Evolutionary conservation across 2,329 filamentous ascomycete genomes (phyloP).

Genomic region (Colletotrichum acutatum): DNA sequence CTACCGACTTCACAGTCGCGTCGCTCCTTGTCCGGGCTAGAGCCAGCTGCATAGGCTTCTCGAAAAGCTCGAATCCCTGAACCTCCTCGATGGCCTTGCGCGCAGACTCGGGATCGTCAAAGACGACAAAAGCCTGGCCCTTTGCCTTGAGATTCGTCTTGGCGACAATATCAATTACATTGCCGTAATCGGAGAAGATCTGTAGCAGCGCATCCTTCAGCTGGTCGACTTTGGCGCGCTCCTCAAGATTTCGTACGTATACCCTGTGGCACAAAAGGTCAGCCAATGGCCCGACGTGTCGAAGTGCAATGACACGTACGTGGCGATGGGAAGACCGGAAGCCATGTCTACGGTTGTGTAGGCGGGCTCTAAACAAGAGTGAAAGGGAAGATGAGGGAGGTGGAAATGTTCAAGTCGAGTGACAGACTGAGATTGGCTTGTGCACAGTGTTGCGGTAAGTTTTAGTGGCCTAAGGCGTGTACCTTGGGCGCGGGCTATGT

Average conservation of each 20-base stretch:
- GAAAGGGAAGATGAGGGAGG: not conserved
- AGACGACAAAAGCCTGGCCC: conserved; percentile 96
- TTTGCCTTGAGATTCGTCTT: conserved; percentile 93
- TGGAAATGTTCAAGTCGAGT: not conserved
- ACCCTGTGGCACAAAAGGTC: conserved; percentile 58
- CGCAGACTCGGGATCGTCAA: conserved; percentile 83
- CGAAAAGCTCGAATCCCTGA: conserved; percentile 92
- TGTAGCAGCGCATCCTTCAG: conserved; percentile 78
- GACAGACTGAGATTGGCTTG: not conserved
- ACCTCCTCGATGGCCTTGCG: conserved; percentile 85
- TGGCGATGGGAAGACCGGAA: conserved; percentile 64
- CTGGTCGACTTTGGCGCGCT: conserved; percentile 84
- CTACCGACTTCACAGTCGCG: conserved; percentile 81
- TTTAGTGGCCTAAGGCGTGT: not conserved
- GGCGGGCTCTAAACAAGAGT: not conserved
- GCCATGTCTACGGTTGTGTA: conserved; percentile 44
- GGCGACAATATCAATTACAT: conserved; percentile 84
- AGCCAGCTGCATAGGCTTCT: conserved; percentile 87
- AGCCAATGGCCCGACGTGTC: conserved; percentile 62
- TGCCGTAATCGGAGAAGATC: conserved; percentile 91
- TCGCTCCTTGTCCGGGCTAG: conserved; percentile 88
- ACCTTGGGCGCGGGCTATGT: not conserved
- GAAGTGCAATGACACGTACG: conserved; percentile 81
- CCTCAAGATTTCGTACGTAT: conserved; percentile 87
- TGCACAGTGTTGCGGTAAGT: not conserved